Conservation (phyloP, 495 filamentous ascomycete genomes). For the Rhizodiscina lignyota region DNA sequence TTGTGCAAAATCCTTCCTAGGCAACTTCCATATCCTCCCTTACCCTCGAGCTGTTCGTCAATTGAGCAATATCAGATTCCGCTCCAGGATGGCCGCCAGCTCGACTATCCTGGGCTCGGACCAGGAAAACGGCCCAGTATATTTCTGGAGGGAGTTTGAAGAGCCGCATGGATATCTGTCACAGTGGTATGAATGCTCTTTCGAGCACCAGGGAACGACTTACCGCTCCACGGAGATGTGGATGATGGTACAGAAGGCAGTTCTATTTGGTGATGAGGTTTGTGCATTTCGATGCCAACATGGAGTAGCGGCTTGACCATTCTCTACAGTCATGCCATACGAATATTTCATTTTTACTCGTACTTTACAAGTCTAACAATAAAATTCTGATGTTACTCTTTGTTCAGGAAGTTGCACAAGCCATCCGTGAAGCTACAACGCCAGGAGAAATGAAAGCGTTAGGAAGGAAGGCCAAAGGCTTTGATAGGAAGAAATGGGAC, state of each 20-base stretch:
- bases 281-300: not conserved
- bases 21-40: no score
- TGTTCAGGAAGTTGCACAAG: no score
- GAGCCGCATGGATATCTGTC: slow-evolving; percentile 18
- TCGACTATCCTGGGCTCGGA: slow-evolving; percentile 3
- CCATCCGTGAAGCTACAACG: no score
- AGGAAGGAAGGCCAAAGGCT: slow-evolving; percentile 37
- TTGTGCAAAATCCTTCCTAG: no score
- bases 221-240: slow-evolving; percentile 24
- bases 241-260: slow-evolving; percentile 26
- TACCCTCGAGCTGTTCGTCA: no score
- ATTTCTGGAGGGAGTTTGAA: slow-evolving; percentile 18
- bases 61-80: no score
- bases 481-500: slow-evolving; percentile 36
- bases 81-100: no score
- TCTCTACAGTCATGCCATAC: not conserved
- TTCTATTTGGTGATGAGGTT: slow-evolving; percentile 21
- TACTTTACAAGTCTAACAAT: no score
- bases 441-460: slow-evolving; percentile 31
- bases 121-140: slow-evolving; percentile 8
- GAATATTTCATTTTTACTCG: not conserved
- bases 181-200: slow-evolving; percentile 19
- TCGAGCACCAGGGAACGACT: slow-evolving; percentile 15
- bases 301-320: no score
- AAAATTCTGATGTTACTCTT: no score